phyloP scores from a whole-genome alignment of 768 basidiomycete species.

The Clitopilus hobsonii region DNA sequence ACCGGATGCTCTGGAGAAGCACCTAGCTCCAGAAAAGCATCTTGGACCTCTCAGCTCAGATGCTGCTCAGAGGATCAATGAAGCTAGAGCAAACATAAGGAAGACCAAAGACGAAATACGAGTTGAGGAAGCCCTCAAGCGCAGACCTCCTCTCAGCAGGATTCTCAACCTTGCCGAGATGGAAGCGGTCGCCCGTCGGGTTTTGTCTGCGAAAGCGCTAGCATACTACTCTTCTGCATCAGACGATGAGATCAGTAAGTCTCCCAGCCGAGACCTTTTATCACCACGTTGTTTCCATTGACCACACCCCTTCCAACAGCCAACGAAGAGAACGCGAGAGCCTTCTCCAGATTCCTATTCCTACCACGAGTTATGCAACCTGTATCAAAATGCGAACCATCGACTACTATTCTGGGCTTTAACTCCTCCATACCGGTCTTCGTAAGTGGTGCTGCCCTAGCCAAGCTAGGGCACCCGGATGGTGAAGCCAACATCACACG shows the following conservation, averaged over 20 bases:
- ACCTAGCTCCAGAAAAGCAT: conserved; percentile 66
- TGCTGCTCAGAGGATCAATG: conserved; percentile 32
- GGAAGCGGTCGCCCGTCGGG: conserved; percentile 71
- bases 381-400: conserved; percentile 60
- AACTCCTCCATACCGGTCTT: conserved; percentile 74
- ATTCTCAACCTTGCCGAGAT: conserved; percentile 79
- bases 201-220: conserved; percentile 70
- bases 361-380: conserved; percentile 74
- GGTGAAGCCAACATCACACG: conserved; percentile 80
- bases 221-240: conserved; percentile 85
- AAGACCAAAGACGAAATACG: conserved; percentile 70
- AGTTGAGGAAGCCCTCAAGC: conserved; percentile 53
- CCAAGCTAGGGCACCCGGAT: conserved; percentile 84
- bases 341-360: conserved; percentile 87
- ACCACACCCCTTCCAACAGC: conserved; percentile 32
- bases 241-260: conserved; percentile 78
- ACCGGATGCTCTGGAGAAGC: conserved; percentile 69
- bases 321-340: conserved; percentile 63
- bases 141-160: conserved; percentile 60
- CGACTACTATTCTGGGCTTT: conserved; percentile 71
- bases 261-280: background rate
- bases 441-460: conserved; percentile 78
- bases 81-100: conserved; percentile 31
- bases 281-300: conserved; percentile 4
- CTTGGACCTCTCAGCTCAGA: conserved; percentile 58